A percentile compares a stretch with the other conserved stretches of the same genome.
These are phyloP conservation scores for Saccharomycopsis lassenensis DNA, from an alignment of 805 yeast genomes.

Conservation along the genomic window DNA sequence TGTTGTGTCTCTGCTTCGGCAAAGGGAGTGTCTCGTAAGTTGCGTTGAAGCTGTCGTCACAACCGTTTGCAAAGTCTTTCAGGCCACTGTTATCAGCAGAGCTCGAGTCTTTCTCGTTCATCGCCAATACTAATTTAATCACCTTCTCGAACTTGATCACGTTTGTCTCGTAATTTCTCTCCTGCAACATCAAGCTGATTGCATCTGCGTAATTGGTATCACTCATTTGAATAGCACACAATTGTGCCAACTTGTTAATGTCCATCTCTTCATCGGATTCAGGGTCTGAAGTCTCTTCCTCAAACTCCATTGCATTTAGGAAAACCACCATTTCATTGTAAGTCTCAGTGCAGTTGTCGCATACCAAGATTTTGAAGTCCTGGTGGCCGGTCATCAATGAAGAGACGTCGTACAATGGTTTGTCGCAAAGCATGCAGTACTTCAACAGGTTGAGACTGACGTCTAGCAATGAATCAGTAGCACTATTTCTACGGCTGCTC, in stretches of 20 bases:
- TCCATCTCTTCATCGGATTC: slow-evolving; percentile 3
- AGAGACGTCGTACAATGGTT: slow-evolving; percentile 55
- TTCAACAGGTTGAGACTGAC: too few species aligned
- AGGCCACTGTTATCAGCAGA: too few species aligned
- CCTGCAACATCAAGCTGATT: too few species aligned
- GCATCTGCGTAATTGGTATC: not conserved
- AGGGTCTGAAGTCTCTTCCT: slow-evolving; percentile 1
- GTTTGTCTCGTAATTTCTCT: slow-evolving; percentile 2
- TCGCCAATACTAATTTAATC: slow-evolving; percentile 14
- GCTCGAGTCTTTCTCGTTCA: slow-evolving; percentile 12
- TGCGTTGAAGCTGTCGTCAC: too few species aligned
- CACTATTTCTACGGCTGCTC: too few species aligned
- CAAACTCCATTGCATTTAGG: not conserved
- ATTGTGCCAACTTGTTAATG: slow-evolving; percentile 5
- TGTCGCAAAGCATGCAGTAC: slow-evolving; percentile 57
- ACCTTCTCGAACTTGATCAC: slow-evolving; percentile 22
- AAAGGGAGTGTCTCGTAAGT: too few species aligned
- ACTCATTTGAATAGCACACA: not conserved
- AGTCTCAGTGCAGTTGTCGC: slow-evolving; percentile 14
- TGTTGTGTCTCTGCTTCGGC: too few species aligned
- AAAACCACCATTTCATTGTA: slow-evolving; percentile 13
- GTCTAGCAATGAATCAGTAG: too few species aligned
- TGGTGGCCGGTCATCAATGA: slow-evolving; percentile 20
- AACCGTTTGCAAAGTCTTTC: too few species aligned
- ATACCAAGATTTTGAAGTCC: slow-evolving; percentile 12